phyloP scores from a whole-genome alignment of 306 rosid species.

The Trichosanthes cucumerina region DNA sequence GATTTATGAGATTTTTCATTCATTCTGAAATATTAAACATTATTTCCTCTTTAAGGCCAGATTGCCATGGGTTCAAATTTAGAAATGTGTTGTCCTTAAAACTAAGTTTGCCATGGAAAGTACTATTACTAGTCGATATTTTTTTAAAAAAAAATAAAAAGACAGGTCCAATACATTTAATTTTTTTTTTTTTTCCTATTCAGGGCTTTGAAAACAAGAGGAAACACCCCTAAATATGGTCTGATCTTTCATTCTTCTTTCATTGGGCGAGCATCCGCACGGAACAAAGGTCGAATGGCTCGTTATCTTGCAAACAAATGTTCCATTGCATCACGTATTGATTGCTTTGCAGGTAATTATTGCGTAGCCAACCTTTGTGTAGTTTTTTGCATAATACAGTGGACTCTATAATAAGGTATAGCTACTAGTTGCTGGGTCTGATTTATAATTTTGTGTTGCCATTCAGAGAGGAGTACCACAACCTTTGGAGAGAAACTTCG shows the following conservation, averaged over 20 bases:
- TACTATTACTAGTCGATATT: background rate
- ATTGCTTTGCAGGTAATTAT: constrained; percentile 77
- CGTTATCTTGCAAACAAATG: constrained; percentile 97
- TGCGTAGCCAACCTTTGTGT: background rate
- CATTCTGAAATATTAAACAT: background rate
- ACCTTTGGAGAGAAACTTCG: constrained; percentile 87
- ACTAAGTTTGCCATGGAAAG: background rate
- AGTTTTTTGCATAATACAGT: background rate
- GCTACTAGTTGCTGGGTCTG: background rate
- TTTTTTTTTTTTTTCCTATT: constrained; percentile 13
- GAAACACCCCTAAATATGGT: constrained; percentile 95
- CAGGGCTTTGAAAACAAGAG: constrained; percentile 94
- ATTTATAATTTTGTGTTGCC: background rate
- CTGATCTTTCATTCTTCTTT: constrained; percentile 93
- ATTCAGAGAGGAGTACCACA: constrained; percentile 52
- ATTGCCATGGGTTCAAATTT: background rate
- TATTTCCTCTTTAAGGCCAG: background rate
- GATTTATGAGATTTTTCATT: background rate
- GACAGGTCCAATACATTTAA: background rate
- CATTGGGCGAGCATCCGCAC: constrained; percentile 89
- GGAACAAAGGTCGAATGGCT: constrained; percentile 96
- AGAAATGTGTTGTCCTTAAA: background rate
- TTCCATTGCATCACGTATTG: constrained; percentile 93
- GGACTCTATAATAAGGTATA: background rate
- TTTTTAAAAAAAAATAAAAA: background rate